Percentiles rank a stretch among this genome's conserved stretches.
These are phyloP conservation scores for Aegilops umbellulata DNA, from an alignment of 176 grass and related monocot genomes.

Conservation along the genomic window DNA sequence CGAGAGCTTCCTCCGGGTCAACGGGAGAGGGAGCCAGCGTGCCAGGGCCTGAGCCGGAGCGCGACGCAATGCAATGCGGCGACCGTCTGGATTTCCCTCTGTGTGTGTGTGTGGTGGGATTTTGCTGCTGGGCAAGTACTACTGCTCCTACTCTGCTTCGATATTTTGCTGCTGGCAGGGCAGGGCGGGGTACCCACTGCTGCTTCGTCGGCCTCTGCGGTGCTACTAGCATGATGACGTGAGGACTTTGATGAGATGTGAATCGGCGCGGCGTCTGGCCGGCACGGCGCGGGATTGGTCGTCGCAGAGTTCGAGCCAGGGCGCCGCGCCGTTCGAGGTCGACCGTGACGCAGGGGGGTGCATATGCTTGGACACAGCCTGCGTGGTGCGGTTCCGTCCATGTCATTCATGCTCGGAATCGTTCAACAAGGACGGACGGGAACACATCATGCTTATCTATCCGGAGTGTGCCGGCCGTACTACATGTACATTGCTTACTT, in stretches of 20 bases:
- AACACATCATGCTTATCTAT: background rate
- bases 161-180: background rate
- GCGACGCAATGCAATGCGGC: background rate
- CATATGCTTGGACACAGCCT: background rate
- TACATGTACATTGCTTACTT: background rate
- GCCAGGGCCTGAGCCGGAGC: background rate
- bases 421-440: background rate
- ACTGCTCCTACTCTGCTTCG: background rate
- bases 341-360: background rate
- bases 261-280: background rate
- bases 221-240: background rate
- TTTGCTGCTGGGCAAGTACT: background rate
- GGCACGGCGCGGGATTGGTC: background rate
- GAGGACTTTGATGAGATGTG: background rate
- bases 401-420: background rate
- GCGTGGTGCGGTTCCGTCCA: background rate
- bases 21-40: background rate
- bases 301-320: background rate
- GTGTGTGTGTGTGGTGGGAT: background rate
- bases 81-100: background rate
- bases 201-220: background rate
- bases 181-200: background rate
- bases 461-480: background rate
- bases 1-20: background rate
- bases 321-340: conserved; percentile 13